Conservation (phyloP, 176 grass and related monocot species). For the Raddia guianensis region DNA sequence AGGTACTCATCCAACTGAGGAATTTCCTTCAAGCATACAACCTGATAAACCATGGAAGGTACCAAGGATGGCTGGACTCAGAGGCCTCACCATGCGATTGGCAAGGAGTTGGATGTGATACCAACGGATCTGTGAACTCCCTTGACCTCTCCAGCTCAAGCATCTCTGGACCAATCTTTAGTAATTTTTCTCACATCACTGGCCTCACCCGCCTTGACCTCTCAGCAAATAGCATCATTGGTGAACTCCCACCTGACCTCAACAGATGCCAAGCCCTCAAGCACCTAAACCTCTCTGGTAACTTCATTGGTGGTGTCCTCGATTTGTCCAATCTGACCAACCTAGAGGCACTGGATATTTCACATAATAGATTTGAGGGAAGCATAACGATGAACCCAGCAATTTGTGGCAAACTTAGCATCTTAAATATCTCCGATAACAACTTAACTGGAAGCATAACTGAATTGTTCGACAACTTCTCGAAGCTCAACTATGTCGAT, state of each 20-base stretch:
- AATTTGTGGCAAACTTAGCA: constrained; percentile 38
- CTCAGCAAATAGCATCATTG: constrained; percentile 51
- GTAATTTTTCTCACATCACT: constrained; percentile 44
- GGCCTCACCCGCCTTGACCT: constrained; percentile 49
- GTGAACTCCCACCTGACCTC: constrained; percentile 40
- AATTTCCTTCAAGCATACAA: constrained; percentile 39
- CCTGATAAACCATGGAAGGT: constrained; percentile 41
- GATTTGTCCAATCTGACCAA: constrained; percentile 42
- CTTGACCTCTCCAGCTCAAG: constrained; percentile 51
- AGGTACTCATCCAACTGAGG: constrained; percentile 40
- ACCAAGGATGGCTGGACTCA: constrained; percentile 38
- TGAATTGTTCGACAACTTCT: constrained; percentile 40
- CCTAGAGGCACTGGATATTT: constrained; percentile 42
- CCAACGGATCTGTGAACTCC: not conserved
- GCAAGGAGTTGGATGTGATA: constrained; percentile 51
- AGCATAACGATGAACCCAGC: constrained; percentile 33
- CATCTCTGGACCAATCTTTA: constrained; percentile 52
- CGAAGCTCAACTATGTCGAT: constrained; percentile 45
- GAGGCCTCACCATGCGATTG: constrained; percentile 44
- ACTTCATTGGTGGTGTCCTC: constrained; percentile 40
- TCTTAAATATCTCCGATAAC: constrained; percentile 49
- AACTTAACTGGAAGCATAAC: constrained; percentile 40
- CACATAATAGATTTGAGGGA: constrained; percentile 44
- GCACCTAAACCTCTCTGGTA: constrained; percentile 58
- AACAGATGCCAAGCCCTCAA: constrained; percentile 43